These are phyloP conservation scores for Alternaria hordeiaustralica DNA, from an alignment of 2,329 filamentous ascomycete species.

Conservation along the genomic window DNA sequence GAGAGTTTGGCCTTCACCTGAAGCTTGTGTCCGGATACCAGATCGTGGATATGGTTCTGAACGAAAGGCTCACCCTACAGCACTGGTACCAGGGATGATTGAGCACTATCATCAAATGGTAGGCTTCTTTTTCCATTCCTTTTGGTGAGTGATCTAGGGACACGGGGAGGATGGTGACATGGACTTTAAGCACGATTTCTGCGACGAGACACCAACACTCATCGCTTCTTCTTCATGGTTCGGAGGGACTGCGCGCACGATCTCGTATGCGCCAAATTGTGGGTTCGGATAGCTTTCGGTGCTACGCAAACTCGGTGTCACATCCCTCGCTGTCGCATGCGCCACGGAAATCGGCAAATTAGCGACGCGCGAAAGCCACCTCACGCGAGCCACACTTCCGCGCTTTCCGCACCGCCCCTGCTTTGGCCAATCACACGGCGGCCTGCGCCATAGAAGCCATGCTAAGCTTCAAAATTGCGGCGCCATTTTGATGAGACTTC, in stretches of 20 bases:
- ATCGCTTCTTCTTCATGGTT: neutral
- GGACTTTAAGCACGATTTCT: neutral
- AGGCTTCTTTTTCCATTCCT: neutral
- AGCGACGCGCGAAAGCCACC: slow-evolving; percentile 11
- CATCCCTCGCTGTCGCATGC: slow-evolving; percentile 4
- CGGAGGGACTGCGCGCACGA: neutral
- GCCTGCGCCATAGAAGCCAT: slow-evolving; percentile 11
- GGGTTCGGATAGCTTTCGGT: neutral
- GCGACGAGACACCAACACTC: neutral
- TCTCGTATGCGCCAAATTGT: neutral
- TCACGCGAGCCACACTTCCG: slow-evolving; percentile 17
- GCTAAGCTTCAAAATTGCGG: slow-evolving; percentile 5
- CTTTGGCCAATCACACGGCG: slow-evolving; percentile 9
- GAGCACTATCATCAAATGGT: neutral
- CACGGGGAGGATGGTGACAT: neutral
- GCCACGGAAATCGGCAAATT: slow-evolving; percentile 22
- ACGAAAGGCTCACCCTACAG: neutral
- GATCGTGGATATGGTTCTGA: neutral
- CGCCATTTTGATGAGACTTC: slow-evolving; percentile 3
- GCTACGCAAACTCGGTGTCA: neutral
- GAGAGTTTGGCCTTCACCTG: no score
- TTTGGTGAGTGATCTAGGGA: neutral
- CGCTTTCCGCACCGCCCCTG: slow-evolving; percentile 17
- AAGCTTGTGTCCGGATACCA: neutral
- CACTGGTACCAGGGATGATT: neutral